Conservation (phyloP, 148 eudicot genomes). For the Heliosperma pusillum region DNA sequence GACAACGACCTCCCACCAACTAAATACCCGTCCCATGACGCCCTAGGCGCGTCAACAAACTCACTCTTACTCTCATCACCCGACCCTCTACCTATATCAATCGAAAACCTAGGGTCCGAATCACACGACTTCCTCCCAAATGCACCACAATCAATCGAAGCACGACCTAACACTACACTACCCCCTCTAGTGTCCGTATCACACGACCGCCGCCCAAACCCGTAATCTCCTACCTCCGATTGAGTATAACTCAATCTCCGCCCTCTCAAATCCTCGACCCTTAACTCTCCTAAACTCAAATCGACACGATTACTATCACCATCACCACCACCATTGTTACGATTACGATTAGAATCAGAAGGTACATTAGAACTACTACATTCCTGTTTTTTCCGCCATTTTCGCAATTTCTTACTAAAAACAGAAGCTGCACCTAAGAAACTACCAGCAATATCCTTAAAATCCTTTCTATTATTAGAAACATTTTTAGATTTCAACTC, state of each 20-base stretch:
- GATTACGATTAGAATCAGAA: not conserved
- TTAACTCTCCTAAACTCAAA: slow-evolving; percentile 38
- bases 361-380: slow-evolving; percentile 16
- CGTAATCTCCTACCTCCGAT: slow-evolving; percentile 46
- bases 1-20: slow-evolving; percentile 50
- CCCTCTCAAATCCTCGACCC: slow-evolving; percentile 28
- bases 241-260: slow-evolving; percentile 41
- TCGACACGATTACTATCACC: not conserved
- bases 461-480: slow-evolving; percentile 34
- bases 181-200: slow-evolving; percentile 29
- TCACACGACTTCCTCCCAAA: slow-evolving; percentile 27
- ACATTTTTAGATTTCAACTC: slow-evolving; percentile 35
- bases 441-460: slow-evolving; percentile 53
- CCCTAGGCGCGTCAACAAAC: slow-evolving; percentile 68
- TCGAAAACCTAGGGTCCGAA: slow-evolving; percentile 34
- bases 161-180: slow-evolving; percentile 26
- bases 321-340: no score
- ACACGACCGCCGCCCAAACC: slow-evolving; percentile 35
- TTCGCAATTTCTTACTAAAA: slow-evolving; percentile 64
- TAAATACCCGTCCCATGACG: slow-evolving; percentile 93
- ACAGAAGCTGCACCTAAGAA: slow-evolving; percentile 65
- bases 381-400: slow-evolving; percentile 66
- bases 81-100: slow-evolving; percentile 37
- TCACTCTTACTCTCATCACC: slow-evolving; percentile 40
- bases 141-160: slow-evolving; percentile 40